A percentile compares a stretch with the other conserved stretches of the same genome.
phyloP scores from a whole-genome alignment of 768 basidiomycete species.

The Mycena maculata region DNA sequence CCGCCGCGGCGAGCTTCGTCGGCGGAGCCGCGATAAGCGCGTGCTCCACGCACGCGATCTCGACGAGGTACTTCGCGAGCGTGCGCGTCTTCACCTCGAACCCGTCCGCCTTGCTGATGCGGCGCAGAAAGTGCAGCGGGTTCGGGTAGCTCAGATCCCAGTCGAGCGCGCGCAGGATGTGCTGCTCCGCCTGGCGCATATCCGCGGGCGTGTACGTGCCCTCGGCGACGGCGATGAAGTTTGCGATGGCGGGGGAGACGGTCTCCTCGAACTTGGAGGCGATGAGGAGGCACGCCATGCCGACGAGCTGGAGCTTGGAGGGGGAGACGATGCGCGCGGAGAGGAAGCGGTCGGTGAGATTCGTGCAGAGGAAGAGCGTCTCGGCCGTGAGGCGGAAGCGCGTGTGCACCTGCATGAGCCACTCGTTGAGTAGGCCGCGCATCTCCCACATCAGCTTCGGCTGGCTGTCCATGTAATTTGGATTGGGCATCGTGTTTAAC shows the following conservation, averaged over 20 bases:
- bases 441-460: conserved; percentile 89
- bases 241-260: conserved; percentile 83
- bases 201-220: conserved; percentile 81
- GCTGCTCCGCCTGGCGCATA: conserved; percentile 89
- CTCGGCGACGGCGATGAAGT: conserved; percentile 85
- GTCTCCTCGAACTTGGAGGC: conserved; percentile 95
- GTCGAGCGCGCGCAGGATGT: conserved; percentile 85
- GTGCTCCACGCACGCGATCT: conserved; percentile 87
- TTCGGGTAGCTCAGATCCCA: conserved; percentile 91
- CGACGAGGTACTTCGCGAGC: conserved; percentile 90
- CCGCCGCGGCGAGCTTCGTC: conserved; percentile 83
- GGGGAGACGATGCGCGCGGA: conserved; percentile 79
- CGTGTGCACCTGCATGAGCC: conserved; percentile 89
- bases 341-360: conserved; percentile 86
- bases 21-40: conserved; percentile 80
- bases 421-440: conserved; percentile 90
- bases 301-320: conserved; percentile 91
- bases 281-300: conserved; percentile 87
- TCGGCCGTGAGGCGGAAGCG: conserved; percentile 90
- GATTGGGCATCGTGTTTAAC: conserved; percentile 81
- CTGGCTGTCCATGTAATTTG: conserved; percentile 88
- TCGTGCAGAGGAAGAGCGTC: conserved; percentile 89
- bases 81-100: conserved; percentile 89
- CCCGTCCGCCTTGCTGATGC: conserved; percentile 93
- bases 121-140: conserved; percentile 88